A percentile compares a stretch with the other conserved stretches of the same genome.
Evolutionary conservation across 2,329 filamentous ascomycete species (phyloP).

Genomic region (Trichoderma asperellum): DNA sequence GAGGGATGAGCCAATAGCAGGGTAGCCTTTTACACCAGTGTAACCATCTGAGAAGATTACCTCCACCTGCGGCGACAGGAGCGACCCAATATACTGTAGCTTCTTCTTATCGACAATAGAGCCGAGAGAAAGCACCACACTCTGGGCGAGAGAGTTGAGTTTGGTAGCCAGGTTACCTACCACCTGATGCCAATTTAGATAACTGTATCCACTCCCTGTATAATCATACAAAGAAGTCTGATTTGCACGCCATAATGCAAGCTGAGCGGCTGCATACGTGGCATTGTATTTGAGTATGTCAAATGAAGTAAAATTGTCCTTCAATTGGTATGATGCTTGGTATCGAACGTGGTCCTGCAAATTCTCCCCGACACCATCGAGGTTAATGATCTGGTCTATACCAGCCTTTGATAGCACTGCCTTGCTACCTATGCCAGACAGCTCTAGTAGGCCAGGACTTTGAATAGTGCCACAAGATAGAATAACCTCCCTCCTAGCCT

Average conservation of each 20-base stretch:
- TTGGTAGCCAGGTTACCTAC: neutral
- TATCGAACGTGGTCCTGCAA: conserved; percentile 42
- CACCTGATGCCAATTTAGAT: conserved; percentile 7
- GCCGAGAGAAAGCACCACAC: conserved; percentile 1
- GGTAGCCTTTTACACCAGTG: conserved; percentile 35
- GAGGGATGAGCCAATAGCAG: conserved; percentile 42
- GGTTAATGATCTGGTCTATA: conserved; percentile 41
- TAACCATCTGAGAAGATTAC: conserved; percentile 22
- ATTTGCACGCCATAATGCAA: conserved; percentile 10
- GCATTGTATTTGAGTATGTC: conserved; percentile 32
- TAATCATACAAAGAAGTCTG: conserved; percentile 5
- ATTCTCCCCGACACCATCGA: conserved; percentile 46
- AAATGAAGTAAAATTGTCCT: conserved; percentile 36
- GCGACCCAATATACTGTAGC: conserved; percentile 3
- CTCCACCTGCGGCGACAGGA: conserved; percentile 3
- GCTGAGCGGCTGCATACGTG: conserved; percentile 13
- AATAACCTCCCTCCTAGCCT: conserved; percentile 47
- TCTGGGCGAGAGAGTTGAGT: conserved; percentile 1
- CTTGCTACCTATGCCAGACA: conserved; percentile 47
- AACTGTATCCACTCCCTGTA: neutral
- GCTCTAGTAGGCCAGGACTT: conserved; percentile 49
- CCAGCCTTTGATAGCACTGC: conserved; percentile 40
- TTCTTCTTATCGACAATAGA: conserved; percentile 34
- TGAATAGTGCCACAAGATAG: conserved; percentile 49
- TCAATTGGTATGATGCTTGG: conserved; percentile 44